Conservation (phyloP, 331 rosid species). For the Malus hybrid region DNA sequence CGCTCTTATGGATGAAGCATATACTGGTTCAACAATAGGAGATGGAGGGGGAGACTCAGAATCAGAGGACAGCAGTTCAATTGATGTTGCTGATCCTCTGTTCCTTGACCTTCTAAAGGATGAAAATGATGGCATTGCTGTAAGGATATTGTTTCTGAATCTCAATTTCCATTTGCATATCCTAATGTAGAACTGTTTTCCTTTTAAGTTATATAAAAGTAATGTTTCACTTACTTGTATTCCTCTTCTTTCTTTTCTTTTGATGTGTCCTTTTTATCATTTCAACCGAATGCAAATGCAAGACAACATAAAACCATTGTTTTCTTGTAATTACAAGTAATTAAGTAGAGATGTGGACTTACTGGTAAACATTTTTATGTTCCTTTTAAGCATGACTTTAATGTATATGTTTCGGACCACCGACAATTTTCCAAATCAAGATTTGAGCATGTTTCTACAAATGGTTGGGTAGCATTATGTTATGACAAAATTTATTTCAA, state of each 20-base stretch:
- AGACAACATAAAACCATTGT: not conserved
- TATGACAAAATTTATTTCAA: not conserved
- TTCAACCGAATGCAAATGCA: not conserved
- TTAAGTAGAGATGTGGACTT: not conserved
- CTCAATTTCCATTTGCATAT: not conserved
- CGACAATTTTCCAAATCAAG: not conserved
- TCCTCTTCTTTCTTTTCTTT: not conserved
- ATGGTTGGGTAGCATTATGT: not conserved
- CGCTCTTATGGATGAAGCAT: conserved; percentile 99
- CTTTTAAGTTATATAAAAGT: not conserved
- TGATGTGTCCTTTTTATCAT: not conserved
- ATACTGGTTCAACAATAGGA: conserved; percentile 92
- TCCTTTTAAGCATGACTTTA: not conserved
- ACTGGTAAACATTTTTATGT: not conserved
- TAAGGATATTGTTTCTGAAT: conserved; percentile 29
- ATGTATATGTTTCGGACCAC: not conserved
- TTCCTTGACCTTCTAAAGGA: conserved; percentile 92
- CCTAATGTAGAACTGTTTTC: not conserved
- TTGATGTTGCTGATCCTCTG: conserved; percentile 78
- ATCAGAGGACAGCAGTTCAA: conserved; percentile 67
- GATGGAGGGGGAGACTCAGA: conserved; percentile 93
- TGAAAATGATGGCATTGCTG: conserved; percentile 98
- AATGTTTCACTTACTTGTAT: not conserved
- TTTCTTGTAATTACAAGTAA: not conserved
- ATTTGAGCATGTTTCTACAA: not conserved